phyloP scores from a whole-genome alignment of 2,329 filamentous ascomycete genomes.

The Pyrenochaeta sp. region DNA sequence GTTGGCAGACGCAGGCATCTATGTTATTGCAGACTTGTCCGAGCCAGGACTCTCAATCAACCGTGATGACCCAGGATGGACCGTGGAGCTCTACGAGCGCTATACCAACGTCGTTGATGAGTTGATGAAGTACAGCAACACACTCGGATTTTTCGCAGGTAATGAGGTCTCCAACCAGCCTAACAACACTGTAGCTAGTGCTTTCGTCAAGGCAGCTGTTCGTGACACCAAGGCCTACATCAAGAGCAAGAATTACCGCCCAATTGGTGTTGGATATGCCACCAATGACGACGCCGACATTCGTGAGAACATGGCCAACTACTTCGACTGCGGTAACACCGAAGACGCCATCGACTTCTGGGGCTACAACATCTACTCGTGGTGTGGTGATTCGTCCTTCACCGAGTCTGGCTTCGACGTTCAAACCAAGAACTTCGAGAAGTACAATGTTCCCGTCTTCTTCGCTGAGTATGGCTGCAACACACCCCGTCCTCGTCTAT shows the following conservation, averaged over 20 bases:
- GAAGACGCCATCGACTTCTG: constrained; percentile 87
- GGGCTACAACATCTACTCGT: constrained; percentile 99
- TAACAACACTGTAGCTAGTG: constrained; percentile 89
- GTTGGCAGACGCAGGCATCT: constrained; percentile 87
- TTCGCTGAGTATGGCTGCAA: constrained; percentile 99
- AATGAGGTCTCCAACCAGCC: constrained; percentile 93
- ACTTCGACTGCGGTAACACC: constrained; percentile 86
- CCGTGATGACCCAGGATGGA: constrained; percentile 81
- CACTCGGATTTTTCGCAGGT: constrained; percentile 96
- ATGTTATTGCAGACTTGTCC: constrained; percentile 89
- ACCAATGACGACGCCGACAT: constrained; percentile 91
- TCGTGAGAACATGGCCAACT: constrained; percentile 81
- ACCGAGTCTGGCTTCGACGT: constrained; percentile 78
- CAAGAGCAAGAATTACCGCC: constrained; percentile 76
- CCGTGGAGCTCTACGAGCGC: constrained; percentile 76
- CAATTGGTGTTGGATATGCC: constrained; percentile 91
- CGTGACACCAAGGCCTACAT: constrained; percentile 97
- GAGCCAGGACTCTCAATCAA: constrained; percentile 86
- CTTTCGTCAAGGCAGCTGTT: constrained; percentile 96
- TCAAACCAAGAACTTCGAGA: constrained; percentile 84
- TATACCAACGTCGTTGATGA: constrained; percentile 87
- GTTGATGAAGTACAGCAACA: constrained; percentile 84
- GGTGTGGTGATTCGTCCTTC: constrained; percentile 89
- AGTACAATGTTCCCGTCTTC: constrained; percentile 94
- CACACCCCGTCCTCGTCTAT: constrained; percentile 73